A percentile compares a stretch with the other conserved stretches of the same genome.
phyloP scores from a whole-genome alignment of 139 green algal species.

The Chlorella sp. region DNA sequence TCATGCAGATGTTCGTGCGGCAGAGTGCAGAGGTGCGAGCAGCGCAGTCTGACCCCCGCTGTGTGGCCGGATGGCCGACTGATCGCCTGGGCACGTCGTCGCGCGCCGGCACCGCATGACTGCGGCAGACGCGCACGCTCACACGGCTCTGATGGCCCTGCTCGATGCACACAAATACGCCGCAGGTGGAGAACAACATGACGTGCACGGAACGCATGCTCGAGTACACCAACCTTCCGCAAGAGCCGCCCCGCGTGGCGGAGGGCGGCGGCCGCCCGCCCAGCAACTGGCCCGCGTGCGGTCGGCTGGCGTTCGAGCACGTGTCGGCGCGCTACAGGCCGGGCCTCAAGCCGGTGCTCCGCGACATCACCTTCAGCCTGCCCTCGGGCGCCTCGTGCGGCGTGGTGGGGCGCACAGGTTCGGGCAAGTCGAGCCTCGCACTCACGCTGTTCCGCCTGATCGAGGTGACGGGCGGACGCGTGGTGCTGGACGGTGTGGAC shows the following conservation, averaged over 20 bases:
- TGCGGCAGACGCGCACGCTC: too few species aligned
- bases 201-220: conserved; percentile 75
- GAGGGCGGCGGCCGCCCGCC: conserved; percentile 5
- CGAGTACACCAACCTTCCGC: conserved; percentile 60
- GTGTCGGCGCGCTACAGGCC: conserved; percentile 56
- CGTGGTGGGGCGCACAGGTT: conserved; percentile 70
- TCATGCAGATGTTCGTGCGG: conserved; percentile 62
- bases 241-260: conserved; percentile 8
- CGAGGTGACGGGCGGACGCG: conserved; percentile 52
- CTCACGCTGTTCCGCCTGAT: conserved; percentile 70
- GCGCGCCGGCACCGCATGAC: too few species aligned
- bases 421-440: conserved; percentile 62
- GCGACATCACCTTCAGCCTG: conserved; percentile 22
- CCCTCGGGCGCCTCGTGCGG: conserved; percentile 41
- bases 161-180: too few species aligned
- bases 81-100: too few species aligned
- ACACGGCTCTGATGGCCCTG: too few species aligned
- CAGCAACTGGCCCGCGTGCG: conserved; percentile 51
- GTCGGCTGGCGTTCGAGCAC: conserved; percentile 7
- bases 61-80: too few species aligned
- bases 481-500: conserved; percentile 72
- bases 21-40: conserved; percentile 58
- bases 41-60: too few species aligned
- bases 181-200: conserved; percentile 77
- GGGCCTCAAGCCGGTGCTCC: conserved; percentile 60